A percentile compares a stretch with the other conserved stretches of the same genome.
Conservation (phyloP, 2,329 filamentous ascomycete genomes). For the Aspergillus ruber region DNA sequence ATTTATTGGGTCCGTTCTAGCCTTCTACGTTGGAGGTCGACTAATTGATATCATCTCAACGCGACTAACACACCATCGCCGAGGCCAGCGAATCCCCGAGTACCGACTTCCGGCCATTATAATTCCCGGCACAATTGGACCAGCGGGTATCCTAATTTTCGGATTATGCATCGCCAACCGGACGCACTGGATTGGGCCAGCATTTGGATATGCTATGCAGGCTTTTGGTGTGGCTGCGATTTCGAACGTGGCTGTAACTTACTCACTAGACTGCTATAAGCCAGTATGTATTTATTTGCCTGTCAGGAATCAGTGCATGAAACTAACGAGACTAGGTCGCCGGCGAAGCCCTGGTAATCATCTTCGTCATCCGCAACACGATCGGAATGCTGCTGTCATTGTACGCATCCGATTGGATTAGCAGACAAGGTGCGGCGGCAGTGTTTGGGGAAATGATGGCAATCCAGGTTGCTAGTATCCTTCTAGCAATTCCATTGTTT, state of each 20-base stretch:
- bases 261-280: conserved; percentile 19
- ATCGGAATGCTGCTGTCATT: conserved; percentile 22
- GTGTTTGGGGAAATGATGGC: conserved; percentile 23
- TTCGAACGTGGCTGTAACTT: conserved; percentile 22
- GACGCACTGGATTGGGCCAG: conserved; percentile 19
- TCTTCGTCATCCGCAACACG: conserved; percentile 22
- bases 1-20: conserved; percentile 18
- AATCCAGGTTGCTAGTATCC: conserved; percentile 15
- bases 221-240: conserved; percentile 22
- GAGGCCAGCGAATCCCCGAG: conserved; percentile 17
- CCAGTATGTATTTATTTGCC: conserved; percentile 9
- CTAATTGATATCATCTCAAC: conserved; percentile 24
- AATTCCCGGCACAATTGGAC: conserved; percentile 18
- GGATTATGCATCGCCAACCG: conserved; percentile 17
- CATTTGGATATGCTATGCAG: conserved; percentile 21
- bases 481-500: conserved; percentile 17
- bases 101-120: conserved; percentile 22
- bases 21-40: conserved; percentile 22
- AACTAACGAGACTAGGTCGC: conserved; percentile 11
- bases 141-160: conserved; percentile 19
- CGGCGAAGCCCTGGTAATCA: conserved; percentile 20
- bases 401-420: conserved; percentile 20
- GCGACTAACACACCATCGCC: conserved; percentile 15
- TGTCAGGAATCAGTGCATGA: background rate
- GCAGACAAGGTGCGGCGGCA: conserved; percentile 12